Evolutionary conservation across 2,329 filamentous ascomycete species (phyloP).

Genomic region (Biscogniauxia marginata): DNA sequence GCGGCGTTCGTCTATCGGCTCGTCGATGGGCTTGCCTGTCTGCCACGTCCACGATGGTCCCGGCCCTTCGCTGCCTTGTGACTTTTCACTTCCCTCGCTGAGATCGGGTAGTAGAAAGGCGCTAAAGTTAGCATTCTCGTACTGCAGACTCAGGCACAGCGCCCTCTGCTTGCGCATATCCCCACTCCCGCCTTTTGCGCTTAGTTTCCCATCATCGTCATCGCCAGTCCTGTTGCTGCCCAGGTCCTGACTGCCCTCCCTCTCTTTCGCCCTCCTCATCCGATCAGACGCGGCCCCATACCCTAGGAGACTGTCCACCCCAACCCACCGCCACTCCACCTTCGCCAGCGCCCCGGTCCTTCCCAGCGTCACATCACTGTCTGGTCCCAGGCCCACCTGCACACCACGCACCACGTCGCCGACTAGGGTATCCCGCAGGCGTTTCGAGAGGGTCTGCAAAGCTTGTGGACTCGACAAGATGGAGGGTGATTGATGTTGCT

Average conservation of each 20-base stretch:
- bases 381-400: slow-evolving; percentile 40
- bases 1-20: not conserved
- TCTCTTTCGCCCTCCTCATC: slow-evolving; percentile 2
- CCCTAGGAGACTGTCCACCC: slow-evolving; percentile 29
- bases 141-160: slow-evolving; percentile 49
- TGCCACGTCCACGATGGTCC: slow-evolving; percentile 23
- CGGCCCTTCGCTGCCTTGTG: slow-evolving; percentile 3
- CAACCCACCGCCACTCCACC: slow-evolving; percentile 49
- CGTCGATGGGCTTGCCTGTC: not conserved
- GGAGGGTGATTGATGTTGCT: not conserved
- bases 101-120: slow-evolving; percentile 49
- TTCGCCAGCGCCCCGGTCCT: slow-evolving; percentile 44
- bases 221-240: slow-evolving; percentile 6
- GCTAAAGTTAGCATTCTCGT: slow-evolving; percentile 52
- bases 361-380: slow-evolving; percentile 37
- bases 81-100: too few species aligned
- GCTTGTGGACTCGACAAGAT: not conserved
- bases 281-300: too few species aligned
- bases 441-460: slow-evolving; percentile 44
- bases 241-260: slow-evolving; percentile 14
- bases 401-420: slow-evolving; percentile 61
- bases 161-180: slow-evolving; percentile 3
- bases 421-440: slow-evolving; percentile 54
- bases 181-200: not conserved
- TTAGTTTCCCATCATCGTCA: slow-evolving; percentile 3